Base-by-base conservation (phyloP, 305 asterid genomes). In the Fraxinus ornus region DNA sequence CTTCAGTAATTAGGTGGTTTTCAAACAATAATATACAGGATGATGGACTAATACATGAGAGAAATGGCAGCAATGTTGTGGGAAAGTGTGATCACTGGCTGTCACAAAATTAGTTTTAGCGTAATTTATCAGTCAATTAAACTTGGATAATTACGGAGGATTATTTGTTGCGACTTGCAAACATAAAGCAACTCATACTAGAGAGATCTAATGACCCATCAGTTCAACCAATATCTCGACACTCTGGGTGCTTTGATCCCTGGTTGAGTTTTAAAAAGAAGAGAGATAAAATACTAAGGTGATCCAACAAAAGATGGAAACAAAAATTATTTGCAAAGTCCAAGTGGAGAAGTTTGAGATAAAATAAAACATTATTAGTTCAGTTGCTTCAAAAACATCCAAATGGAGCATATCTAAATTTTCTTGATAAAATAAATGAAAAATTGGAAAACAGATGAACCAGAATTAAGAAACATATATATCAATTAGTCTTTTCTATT, bases 361-460 rank as follows among this genome's bases (percentile, higher is more conserved):
- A 30, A 78, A 52, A 82, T 32, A 19, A 49, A 8, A 9, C 8
- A 28, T 60, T 70, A 68, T 36, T 73, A 60, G 19, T 76, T 66
- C 60, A 80, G 30, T 84, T 19, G 66, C 80, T 76, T 76, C 37
- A 44, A 60, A 77, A 79, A 62, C 81, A 76, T 79, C 86, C 87
- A 86, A 84, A 86, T 84, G 84, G 86, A 71, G 78, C 76, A 68
- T 21, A 35, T 78, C 13, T 5, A 8, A 30, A 24, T 28, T 19
- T 21, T 57, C 9, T 68, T 72, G 55, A 33, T 57, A 52, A 62
- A 73, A 57, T 62, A 49, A 75, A n/a, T 30, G 60, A 17, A 66
- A 77, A 28, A 3, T 8, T 9, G 36, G 15, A 75, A 8, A 8
- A 77, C 39, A 47, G 21, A 17, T 52, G 62, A 52, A 52, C 62